Percentiles rank a stretch among this genome's conserved stretches.
Conservation (phyloP, 768 basidiomycete species). For the Trametes punicea region DNA sequence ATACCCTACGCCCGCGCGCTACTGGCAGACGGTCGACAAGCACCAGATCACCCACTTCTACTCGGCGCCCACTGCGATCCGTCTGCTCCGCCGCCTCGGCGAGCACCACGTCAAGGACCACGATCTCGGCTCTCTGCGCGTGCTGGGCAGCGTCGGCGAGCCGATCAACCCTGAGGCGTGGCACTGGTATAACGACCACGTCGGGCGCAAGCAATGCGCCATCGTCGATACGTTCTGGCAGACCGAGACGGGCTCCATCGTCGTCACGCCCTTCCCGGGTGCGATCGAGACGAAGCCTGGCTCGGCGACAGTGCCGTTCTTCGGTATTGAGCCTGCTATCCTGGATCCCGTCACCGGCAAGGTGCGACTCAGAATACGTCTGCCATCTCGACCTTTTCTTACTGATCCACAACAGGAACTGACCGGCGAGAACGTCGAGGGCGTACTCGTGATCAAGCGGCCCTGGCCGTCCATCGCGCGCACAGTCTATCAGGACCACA, state of each 20-base stretch:
- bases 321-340: conserved; percentile 86
- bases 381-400: background rate
- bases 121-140: conserved; percentile 79
- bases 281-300: conserved; percentile 96
- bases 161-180: conserved; percentile 99
- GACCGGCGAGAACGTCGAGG: conserved; percentile 81
- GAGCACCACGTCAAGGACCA: conserved; percentile 79
- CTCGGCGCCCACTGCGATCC: conserved; percentile 91
- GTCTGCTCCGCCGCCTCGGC: conserved; percentile 83
- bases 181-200: conserved; percentile 98
- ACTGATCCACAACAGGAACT: conserved; percentile 43
- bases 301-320: conserved; percentile 96
- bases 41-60: conserved; percentile 96
- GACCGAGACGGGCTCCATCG: conserved; percentile 96
- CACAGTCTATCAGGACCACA: conserved; percentile 89
- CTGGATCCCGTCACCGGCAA: conserved; percentile 81
- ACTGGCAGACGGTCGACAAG: conserved; percentile 95
- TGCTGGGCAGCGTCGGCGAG: conserved; percentile 93
- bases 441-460: conserved; percentile 78
- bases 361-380: conserved; percentile 31
- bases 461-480: conserved; percentile 98
- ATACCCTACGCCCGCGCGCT: conserved; percentile 93
- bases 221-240: conserved; percentile 97
- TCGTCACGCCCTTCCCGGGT: conserved; percentile 93
- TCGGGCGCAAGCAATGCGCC: conserved; percentile 83